These are phyloP conservation scores for Pulveroboletus sp. DNA, from an alignment of 768 basidiomycete species.

Conservation along the genomic window DNA sequence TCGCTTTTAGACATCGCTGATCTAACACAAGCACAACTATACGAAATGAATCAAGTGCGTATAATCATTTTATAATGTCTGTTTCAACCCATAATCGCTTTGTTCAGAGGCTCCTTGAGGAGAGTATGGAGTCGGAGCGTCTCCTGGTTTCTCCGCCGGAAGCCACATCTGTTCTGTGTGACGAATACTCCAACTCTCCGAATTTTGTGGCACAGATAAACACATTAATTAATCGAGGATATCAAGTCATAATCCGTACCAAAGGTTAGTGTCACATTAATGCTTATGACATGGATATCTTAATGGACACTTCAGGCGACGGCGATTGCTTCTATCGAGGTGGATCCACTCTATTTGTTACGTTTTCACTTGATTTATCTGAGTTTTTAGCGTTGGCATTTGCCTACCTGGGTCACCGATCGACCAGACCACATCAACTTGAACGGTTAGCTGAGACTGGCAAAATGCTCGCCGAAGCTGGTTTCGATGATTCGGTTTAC, in stretches of 20 bases:
- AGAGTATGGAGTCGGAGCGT: constrained; percentile 35
- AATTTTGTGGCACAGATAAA: constrained; percentile 75
- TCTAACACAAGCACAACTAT: constrained; percentile 33
- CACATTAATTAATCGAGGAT: constrained; percentile 62
- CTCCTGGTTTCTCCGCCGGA: constrained; percentile 56
- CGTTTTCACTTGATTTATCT: constrained; percentile 14
- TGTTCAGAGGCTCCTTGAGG: constrained; percentile 38
- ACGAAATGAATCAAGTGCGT: constrained; percentile 41
- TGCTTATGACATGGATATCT: neutral
- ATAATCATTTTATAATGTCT: neutral
- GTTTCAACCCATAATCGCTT: neutral
- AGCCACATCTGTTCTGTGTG: constrained; percentile 53
- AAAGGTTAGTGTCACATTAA: constrained; percentile 48
- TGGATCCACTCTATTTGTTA: constrained; percentile 33
- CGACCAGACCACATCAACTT: constrained; percentile 51
- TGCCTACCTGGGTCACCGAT: constrained; percentile 73
- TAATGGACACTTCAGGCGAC: constrained; percentile 51
- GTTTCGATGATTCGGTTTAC: constrained; percentile 66
- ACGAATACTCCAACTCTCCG: constrained; percentile 61
- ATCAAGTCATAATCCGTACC: constrained; percentile 62
- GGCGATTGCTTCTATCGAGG: constrained; percentile 94
- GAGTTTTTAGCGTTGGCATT: constrained; percentile 68
- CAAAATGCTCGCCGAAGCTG: constrained; percentile 51
- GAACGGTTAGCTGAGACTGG: constrained; percentile 49
- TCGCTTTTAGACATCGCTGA: constrained; percentile 30